These are phyloP conservation scores for Lachancea nothofagi DNA, from an alignment of 805 yeast species.

Conservation along the genomic window DNA sequence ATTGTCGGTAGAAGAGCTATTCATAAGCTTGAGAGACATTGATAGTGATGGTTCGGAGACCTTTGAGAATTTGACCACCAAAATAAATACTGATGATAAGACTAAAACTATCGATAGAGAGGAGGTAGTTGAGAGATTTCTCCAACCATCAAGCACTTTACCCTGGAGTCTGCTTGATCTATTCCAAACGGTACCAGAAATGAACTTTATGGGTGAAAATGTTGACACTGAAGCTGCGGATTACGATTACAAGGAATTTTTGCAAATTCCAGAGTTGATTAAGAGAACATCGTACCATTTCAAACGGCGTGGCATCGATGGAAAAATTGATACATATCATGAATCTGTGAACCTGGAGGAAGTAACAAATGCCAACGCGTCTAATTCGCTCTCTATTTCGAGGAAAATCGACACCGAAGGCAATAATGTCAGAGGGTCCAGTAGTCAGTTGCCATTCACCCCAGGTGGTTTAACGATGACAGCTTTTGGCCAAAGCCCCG, in stretches of 20 bases:
- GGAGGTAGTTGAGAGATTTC: constrained; percentile 37
- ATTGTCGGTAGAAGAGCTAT: constrained; percentile 19
- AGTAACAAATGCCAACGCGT: constrained; percentile 46
- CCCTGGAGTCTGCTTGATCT: constrained; percentile 67
- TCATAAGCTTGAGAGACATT: constrained; percentile 18
- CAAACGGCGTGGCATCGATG: constrained; percentile 70
- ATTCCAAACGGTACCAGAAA: constrained; percentile 53
- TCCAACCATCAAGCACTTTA: constrained; percentile 58
- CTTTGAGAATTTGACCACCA: constrained; percentile 43
- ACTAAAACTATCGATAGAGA: constrained; percentile 13
- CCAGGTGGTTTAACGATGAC: constrained; percentile 71
- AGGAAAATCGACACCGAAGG: constrained; percentile 59
- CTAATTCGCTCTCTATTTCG: constrained; percentile 66
- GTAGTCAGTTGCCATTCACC: constrained; percentile 77
- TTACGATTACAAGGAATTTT: constrained; percentile 40
- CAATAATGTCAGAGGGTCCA: constrained; percentile 62
- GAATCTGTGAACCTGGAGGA: constrained; percentile 54
- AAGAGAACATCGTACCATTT: constrained; percentile 62
- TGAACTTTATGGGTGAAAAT: constrained; percentile 19
- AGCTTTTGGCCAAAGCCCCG: constrained; percentile 16
- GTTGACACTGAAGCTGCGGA: constrained; percentile 10
- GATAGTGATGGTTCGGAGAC: constrained; percentile 14
- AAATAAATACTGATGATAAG: constrained; percentile 10
- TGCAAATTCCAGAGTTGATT: constrained; percentile 53
- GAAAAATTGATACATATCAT: constrained; percentile 53